phyloP scores from a whole-genome alignment of 345 rosid genomes.

The Populus simonii region DNA sequence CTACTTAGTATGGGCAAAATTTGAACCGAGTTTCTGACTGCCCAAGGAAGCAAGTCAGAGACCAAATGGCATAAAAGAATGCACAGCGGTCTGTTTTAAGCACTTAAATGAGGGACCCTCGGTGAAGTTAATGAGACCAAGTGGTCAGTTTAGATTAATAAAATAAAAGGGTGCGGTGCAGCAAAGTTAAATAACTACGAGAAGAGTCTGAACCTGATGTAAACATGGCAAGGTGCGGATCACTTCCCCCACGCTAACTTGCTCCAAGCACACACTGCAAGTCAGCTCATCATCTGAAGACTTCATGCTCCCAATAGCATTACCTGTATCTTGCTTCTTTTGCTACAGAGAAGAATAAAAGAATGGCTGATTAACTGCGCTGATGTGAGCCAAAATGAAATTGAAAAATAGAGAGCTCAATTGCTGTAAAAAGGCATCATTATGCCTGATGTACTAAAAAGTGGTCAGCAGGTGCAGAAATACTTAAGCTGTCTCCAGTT shows the following conservation, averaged over 20 bases:
- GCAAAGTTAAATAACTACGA: not conserved
- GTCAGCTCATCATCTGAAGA: slow-evolving; percentile 65
- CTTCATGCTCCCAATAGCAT: slow-evolving; percentile 32
- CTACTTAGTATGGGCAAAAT: not conserved
- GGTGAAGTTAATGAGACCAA: no score
- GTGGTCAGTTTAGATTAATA: not conserved
- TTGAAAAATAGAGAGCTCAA: not conserved
- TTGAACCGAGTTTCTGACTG: not conserved
- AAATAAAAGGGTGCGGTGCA: not conserved
- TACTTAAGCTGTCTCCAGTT: not conserved
- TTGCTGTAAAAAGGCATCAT: not conserved
- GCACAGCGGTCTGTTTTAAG: not conserved
- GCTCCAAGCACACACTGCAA: slow-evolving; percentile 81
- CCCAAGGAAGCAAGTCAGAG: not conserved
- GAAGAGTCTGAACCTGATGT: slow-evolving; percentile 54
- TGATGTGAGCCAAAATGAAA: not conserved
- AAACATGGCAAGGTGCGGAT: slow-evolving; percentile 71
- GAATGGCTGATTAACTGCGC: not conserved
- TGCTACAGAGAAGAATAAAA: slow-evolving; percentile 21
- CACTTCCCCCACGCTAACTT: slow-evolving; percentile 59
- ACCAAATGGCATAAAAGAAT: not conserved
- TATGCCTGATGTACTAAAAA: not conserved
- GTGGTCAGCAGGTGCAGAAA: not conserved
- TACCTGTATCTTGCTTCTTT: slow-evolving; percentile 48
- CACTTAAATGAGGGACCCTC: not conserved